Evolutionary conservation across 179 eudicot genomes (phyloP).

Genomic region (Vitellaria paradoxa): DNA sequence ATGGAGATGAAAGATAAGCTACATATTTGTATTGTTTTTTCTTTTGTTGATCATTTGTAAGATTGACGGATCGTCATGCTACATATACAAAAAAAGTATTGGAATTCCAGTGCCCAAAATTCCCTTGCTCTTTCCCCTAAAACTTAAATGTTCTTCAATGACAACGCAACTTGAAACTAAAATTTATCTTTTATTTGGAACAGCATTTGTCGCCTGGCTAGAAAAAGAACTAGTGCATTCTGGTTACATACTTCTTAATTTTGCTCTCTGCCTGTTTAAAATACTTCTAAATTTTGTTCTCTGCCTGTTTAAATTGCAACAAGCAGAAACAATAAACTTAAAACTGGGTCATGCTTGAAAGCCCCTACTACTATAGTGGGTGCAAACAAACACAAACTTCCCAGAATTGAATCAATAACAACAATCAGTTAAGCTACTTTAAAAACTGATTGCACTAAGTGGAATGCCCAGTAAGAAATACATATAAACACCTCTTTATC

Average conservation of each 20-base stretch:
- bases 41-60: neutral
- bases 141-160: neutral
- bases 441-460: too few relatives aligned
- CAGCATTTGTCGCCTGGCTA: neutral
- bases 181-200: neutral
- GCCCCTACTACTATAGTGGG: neutral
- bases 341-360: neutral
- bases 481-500: too few relatives aligned
- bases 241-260: neutral
- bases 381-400: too few relatives aligned
- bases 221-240: neutral
- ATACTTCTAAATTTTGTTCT: neutral
- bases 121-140: neutral
- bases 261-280: too few relatives aligned
- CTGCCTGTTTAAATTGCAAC: neutral
- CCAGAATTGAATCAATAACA: too few relatives aligned
- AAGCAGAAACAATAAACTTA: neutral
- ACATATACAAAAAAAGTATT: neutral
- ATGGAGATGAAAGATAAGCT: neutral
- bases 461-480: too few relatives aligned
- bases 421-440: too few relatives aligned
- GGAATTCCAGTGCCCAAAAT: neutral
- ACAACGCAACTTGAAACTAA: neutral
- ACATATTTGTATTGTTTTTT: neutral
- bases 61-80: neutral